These are phyloP conservation scores for Metschnikowia koreensis DNA, from an alignment of 805 yeast species.

Conservation along the genomic window DNA sequence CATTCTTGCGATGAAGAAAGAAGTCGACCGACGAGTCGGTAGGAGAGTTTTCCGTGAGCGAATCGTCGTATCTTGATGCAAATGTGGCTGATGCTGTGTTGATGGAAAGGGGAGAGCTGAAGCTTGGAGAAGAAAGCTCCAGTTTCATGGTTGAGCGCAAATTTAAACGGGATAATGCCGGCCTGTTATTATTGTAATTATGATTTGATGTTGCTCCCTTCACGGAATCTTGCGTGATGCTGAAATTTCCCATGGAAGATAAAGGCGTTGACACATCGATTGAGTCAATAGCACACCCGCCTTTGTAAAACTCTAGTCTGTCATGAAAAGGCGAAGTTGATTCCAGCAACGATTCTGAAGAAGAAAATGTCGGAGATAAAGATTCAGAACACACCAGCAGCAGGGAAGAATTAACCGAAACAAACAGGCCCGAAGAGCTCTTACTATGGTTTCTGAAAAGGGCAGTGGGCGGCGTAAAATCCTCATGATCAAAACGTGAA, in stretches of 20 bases:
- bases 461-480: conserved; percentile 20
- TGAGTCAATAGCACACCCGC: conserved; percentile 3
- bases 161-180: conserved; percentile 9
- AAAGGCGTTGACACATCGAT: conserved; percentile 1
- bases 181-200: background rate
- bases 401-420: conserved; percentile 30
- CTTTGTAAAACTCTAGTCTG: conserved; percentile 25
- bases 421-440: conserved; percentile 18
- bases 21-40: conserved; percentile 4
- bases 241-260: background rate
- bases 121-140: conserved; percentile 28
- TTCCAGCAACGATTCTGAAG: conserved; percentile 32
- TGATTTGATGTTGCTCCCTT: too few species aligned
- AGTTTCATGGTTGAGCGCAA: conserved; percentile 6
- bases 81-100: conserved; percentile 22
- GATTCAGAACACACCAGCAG: conserved; percentile 31
- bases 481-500: conserved; percentile 14
- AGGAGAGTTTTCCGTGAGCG: background rate
- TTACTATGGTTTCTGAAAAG: conserved; percentile 18
- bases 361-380: conserved; percentile 23
- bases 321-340: conserved; percentile 26
- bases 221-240: background rate
- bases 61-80: conserved; percentile 4
- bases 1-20: background rate
- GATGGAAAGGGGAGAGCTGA: conserved; percentile 36